Evolutionary conservation across 2,329 filamentous ascomycete species (phyloP).

Genomic region (Bipolaris oryzae): DNA sequence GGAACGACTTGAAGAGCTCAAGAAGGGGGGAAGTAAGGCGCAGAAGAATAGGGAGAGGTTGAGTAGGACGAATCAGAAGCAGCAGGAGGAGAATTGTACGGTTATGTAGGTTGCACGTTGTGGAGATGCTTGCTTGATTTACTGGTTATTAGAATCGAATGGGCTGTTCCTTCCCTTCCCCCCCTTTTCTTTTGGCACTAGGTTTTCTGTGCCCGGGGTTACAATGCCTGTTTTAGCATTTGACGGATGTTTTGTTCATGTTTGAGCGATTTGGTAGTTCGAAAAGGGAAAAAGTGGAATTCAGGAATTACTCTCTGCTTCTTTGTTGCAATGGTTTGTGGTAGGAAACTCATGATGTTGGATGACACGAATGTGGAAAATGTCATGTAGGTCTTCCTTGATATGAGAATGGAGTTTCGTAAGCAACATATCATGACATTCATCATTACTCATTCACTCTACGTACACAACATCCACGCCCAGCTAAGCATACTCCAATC

Average conservation of each 20-base stretch:
- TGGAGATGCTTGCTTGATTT: neutral
- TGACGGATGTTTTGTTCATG: no score
- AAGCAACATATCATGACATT: no score
- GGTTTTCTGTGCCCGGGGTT: neutral
- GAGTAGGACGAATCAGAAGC: constrained; percentile 79
- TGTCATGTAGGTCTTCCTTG: no score
- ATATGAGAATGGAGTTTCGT: no score
- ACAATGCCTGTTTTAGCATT: no score
- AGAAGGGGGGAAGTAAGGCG: constrained; percentile 73
- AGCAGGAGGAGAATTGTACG: constrained; percentile 86
- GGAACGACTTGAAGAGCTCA: constrained; percentile 90
- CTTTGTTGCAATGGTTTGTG: no score
- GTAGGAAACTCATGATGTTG: no score
- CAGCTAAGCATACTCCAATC: constrained; percentile 38
- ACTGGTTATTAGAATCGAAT: neutral
- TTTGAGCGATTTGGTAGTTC: no score
- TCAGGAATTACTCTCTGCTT: no score
- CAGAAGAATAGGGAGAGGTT: constrained; percentile 79
- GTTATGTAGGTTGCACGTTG: constrained; percentile 68
- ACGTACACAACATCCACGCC: neutral
- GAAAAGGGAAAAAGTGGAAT: no score
- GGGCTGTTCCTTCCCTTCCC: no score
- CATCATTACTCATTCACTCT: neutral
- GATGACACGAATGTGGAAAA: no score
- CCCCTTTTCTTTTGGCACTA: neutral